phyloP scores from a whole-genome alignment of 2,329 filamentous ascomycete genomes.

The Clarireedia sp. region DNA sequence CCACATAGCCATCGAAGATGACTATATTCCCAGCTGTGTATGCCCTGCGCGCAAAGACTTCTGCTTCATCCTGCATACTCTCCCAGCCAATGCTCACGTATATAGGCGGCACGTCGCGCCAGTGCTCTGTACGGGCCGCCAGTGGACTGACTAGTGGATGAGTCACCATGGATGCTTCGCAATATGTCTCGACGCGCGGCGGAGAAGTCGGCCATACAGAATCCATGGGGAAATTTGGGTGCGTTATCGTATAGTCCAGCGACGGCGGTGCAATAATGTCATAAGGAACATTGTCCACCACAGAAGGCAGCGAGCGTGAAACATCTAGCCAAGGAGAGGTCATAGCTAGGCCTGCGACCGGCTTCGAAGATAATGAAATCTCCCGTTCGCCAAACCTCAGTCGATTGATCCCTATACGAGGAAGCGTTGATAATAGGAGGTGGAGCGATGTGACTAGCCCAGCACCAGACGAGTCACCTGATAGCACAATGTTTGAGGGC shows the following conservation, averaged over 20 bases:
- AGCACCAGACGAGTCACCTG: constrained; percentile 67
- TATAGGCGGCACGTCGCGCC: constrained; percentile 56
- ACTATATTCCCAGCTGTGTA: constrained; percentile 50
- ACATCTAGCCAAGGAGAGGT: constrained; percentile 68
- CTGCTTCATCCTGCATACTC: constrained; percentile 59
- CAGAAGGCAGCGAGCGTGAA: constrained; percentile 52
- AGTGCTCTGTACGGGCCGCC: constrained; percentile 40
- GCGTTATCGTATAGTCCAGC: constrained; percentile 26
- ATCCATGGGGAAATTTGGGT: constrained; percentile 39
- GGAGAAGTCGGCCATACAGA: constrained; percentile 49
- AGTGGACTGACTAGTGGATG: constrained; percentile 65
- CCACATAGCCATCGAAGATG: constrained; percentile 65
- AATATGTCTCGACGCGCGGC: constrained; percentile 46
- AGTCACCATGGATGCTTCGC: constrained; percentile 43
- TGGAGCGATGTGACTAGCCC: constrained; percentile 60
- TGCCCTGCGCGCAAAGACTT: constrained; percentile 50
- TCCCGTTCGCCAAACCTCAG: constrained; percentile 51
- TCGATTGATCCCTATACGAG: constrained; percentile 33
- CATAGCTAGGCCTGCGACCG: constrained; percentile 58
- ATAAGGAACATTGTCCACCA: constrained; percentile 43
- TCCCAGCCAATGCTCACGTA: constrained; percentile 67
- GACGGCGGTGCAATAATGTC: constrained; percentile 57
- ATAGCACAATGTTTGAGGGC: constrained; percentile 59
- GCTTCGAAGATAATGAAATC: constrained; percentile 45
- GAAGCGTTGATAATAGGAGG: constrained; percentile 60